phyloP scores from a whole-genome alignment of 2,329 filamentous ascomycete genomes.

The Bipolaris sorokiniana region DNA sequence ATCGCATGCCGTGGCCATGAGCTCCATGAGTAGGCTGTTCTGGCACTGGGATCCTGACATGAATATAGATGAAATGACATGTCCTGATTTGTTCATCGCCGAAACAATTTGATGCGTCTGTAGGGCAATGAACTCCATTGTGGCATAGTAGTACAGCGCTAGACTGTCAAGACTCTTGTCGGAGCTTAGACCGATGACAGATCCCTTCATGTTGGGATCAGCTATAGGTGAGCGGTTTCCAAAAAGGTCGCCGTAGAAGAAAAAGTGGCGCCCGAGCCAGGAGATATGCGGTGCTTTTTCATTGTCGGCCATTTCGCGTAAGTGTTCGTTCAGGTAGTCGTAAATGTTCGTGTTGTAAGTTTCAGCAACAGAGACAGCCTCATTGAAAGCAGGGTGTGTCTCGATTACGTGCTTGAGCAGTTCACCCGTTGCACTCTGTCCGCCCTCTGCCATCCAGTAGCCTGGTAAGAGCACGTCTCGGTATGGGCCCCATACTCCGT shows the following conservation, averaged over 20 bases:
- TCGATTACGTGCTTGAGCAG: constrained; percentile 93
- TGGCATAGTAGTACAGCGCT: constrained; percentile 90
- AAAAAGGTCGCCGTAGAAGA: constrained; percentile 98
- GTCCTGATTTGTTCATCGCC: constrained; percentile 88
- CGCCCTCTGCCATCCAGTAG: constrained; percentile 97
- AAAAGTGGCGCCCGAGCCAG: constrained; percentile 89
- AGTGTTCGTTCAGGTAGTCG: constrained; percentile 89
- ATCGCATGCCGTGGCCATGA: constrained; percentile 87
- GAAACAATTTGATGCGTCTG: constrained; percentile 96
- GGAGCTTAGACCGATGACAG: constrained; percentile 82
- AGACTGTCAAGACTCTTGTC: constrained; percentile 88
- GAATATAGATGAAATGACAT: constrained; percentile 90
- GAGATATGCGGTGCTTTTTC: constrained; percentile 75
- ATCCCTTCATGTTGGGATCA: constrained; percentile 90
- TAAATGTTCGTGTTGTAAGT: constrained; percentile 89
- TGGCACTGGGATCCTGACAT: constrained; percentile 99
- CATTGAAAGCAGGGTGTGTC: constrained; percentile 87
- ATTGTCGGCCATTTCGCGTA: constrained; percentile 75
- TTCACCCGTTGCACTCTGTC: constrained; percentile 95
- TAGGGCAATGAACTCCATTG: constrained; percentile 97
- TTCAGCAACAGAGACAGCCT: constrained; percentile 78
- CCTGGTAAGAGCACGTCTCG: constrained; percentile 88
- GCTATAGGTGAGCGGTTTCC: constrained; percentile 95
- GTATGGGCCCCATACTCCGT: constrained; percentile 97
- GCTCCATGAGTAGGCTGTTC: constrained; percentile 87